Evolutionary conservation across 73 alveolate species (phyloP).

Genomic region (Blepharisma japonicum): DNA sequence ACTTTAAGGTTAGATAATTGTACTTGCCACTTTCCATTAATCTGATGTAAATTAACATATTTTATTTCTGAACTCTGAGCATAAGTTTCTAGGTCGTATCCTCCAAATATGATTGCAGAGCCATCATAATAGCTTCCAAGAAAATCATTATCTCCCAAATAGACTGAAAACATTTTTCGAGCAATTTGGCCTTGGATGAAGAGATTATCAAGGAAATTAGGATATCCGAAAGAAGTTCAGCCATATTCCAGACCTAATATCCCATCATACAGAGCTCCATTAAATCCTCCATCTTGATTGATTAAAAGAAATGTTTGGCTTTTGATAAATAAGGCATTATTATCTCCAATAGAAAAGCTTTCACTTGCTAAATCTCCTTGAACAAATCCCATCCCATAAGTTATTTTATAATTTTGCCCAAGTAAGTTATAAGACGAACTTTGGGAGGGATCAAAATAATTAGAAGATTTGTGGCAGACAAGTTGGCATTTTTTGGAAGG

Average conservation of each 20-base stretch:
- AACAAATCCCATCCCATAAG: too few relatives aligned
- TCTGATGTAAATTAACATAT: neutral
- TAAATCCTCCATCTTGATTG: neutral
- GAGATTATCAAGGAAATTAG: neutral
- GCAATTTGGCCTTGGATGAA: neutral
- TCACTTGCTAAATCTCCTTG: too few relatives aligned
- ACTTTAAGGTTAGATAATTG: too few relatives aligned
- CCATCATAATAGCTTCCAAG: too few relatives aligned
- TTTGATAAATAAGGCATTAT: neutral
- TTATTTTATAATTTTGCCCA: too few relatives aligned
- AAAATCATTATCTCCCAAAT: neutral
- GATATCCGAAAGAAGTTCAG: neutral
- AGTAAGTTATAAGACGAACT: too few relatives aligned
- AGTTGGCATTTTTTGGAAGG: too few relatives aligned
- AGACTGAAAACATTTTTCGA: neutral
- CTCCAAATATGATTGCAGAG: neutral
- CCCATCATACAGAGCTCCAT: conserved; percentile 4
- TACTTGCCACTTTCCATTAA: neutral
- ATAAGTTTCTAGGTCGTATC: neutral
- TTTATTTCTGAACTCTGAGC: neutral
- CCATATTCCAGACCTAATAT: neutral
- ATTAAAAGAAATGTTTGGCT: neutral
- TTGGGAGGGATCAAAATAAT: too few relatives aligned
- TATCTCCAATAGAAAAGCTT: too few relatives aligned
- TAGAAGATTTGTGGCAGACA: too few relatives aligned